These are phyloP conservation scores for Pseudoneurospora amorphoporcata DNA, from an alignment of 495 filamentous ascomycete species.

Conservation along the genomic window DNA sequence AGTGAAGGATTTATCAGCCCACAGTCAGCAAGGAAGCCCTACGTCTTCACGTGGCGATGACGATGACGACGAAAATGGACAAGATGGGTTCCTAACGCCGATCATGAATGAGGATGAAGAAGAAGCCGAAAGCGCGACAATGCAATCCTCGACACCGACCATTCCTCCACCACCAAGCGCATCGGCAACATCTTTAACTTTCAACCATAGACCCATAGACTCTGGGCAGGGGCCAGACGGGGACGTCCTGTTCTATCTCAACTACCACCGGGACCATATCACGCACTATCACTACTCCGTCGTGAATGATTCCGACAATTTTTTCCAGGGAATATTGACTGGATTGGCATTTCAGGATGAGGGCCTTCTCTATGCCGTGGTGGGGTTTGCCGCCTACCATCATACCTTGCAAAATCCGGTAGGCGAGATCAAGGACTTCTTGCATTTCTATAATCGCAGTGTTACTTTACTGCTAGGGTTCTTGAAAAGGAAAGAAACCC, in stretches of 20 bases:
- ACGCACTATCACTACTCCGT: constrained; percentile 74
- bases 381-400: constrained; percentile 88
- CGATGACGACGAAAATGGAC: constrained; percentile 44
- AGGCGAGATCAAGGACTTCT: constrained; percentile 68
- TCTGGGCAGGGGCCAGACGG: neutral
- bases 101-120: constrained; percentile 61
- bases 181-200: constrained; percentile 27
- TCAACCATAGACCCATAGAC: neutral
- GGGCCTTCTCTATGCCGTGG: constrained; percentile 76
- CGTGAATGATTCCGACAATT: constrained; percentile 53
- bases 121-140: constrained; percentile 27
- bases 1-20: constrained; percentile 34
- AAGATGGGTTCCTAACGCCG: constrained; percentile 42
- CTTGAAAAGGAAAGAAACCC: constrained; percentile 56
- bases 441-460: constrained; percentile 84
- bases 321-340: constrained; percentile 60
- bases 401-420: constrained; percentile 56
- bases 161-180: constrained; percentile 33
- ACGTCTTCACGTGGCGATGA: constrained; percentile 43
- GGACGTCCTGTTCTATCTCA: constrained; percentile 54
- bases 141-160: constrained; percentile 23
- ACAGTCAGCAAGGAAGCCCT: constrained; percentile 41
- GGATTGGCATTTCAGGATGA: constrained; percentile 68
- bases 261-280: constrained; percentile 65
- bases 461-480: constrained; percentile 65